A percentile compares a stretch with the other conserved stretches of the same genome.
These are phyloP conservation scores for Dipteronia dyeriana DNA, from an alignment of 345 rosid species.

Conservation along the genomic window DNA sequence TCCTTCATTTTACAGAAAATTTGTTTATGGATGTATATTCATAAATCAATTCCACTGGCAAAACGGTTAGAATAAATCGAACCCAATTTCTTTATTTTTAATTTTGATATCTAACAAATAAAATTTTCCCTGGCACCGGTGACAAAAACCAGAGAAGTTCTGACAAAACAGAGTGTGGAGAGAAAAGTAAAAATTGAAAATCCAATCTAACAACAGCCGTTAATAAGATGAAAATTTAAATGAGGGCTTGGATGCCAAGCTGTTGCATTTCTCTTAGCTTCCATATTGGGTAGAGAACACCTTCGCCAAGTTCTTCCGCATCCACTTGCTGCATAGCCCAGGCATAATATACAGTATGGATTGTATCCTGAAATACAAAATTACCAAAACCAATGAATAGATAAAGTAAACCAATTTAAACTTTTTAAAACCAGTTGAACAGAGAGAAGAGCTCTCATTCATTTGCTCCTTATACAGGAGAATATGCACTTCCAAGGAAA, in stretches of 20 bases:
- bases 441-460: too few species aligned
- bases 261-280: conserved; percentile 76
- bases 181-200: neutral
- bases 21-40: too few species aligned
- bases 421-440: neutral
- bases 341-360: conserved; percentile 70
- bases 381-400: neutral
- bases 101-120: neutral
- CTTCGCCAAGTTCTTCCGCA: conserved; percentile 84
- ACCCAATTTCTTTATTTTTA: conserved; percentile 12
- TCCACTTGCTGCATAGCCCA: conserved; percentile 99
- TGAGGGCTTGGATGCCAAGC: conserved; percentile 75
- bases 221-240: conserved; percentile 33
- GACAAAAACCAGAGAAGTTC: conserved; percentile 22
- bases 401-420: neutral
- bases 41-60: neutral
- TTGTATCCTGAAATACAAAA: conserved; percentile 61
- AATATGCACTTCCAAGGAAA: neutral
- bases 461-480: neutral
- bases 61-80: neutral
- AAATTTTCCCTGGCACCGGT: conserved; percentile 1
- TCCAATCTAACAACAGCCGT: conserved; percentile 19
- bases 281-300: conserved; percentile 85
- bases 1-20: neutral
- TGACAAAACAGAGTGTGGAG: neutral